Base-by-base conservation (phyloP, 768 basidiomycete species). In the Agaricus subrufescens region DNA sequence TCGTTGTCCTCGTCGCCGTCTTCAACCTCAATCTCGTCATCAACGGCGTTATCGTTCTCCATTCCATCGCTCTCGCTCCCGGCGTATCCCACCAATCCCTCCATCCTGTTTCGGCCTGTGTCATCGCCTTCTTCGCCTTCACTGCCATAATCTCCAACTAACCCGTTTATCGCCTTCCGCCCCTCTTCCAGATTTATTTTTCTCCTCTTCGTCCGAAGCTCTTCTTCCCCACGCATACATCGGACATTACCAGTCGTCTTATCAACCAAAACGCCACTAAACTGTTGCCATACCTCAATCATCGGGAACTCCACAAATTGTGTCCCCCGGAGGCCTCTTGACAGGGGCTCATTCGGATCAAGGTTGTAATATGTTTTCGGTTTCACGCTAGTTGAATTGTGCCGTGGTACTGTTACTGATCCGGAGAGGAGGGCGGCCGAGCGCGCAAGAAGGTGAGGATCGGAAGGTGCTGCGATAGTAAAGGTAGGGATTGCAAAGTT, bases 281-380 rank as follows among this genome's bases (percentile, higher is more conserved):
- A 94, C 30, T 84, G 80, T 46, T 86, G 82, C 75, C 85, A 86
- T 5, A 95, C 69, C 54, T 93, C 87, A 45, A 96, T 82, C 1
- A 85, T 85, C 6, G 94, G 94, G 64, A 82, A 96, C 67, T 96
- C 94, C 31, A 89, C 78, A 67, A 94, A 93, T 29, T 81, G 73
- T 43, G 82, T 88, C 49, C 82, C 70, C 37, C 73, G 75, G 45
- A 96, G 71, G 7, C 78, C 69, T 26, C 66, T 62, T 9, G 66
- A 63, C 27, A 95, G 73, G 25, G 76, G 67, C 43, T 76, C 61
- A 3, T 69, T 65, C 2, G 79, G 70, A 50, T 89, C 82, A 11
- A 94, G 69, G 34, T 77, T 77, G 64, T 87, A 79, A 65, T 84
- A 89, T 5, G 69, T 73, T 50, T 63, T 62, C 62, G 66, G 73